Base-by-base conservation (phyloP, 768 basidiomycete genomes). In the Clavulina sp. region DNA sequence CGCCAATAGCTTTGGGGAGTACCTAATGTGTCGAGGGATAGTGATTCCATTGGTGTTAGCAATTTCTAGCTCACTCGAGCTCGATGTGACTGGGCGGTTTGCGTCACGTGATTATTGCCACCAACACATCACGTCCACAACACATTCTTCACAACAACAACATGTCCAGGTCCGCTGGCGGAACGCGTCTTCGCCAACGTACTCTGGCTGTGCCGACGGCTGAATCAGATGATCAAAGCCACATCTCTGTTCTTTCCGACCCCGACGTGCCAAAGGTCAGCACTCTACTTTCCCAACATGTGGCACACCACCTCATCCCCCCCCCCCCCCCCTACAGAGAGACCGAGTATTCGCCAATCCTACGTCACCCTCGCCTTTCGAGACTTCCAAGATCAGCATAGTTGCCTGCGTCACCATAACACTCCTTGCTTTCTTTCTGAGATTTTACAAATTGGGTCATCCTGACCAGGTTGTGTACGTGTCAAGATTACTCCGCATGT, bases 361-460 rank as follows among this genome's bases (percentile, higher is more conserved):
- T 13, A 49, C 48, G 16, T 29, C 31, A 7, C 48, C 48, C 9
- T 30, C 24, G 7, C 48, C 48, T 29, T 49, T 49, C 28, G 48
- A 49, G 32, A 16, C 24, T 16, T 13, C 28, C 7, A 49, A 49
- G 24, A 31, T 49, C 16, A 13, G 13, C 48, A 1, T 33, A 19
- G 50, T 50, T 31, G 31, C 46, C 16, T 52, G 36, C 28, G 5
- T 32, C 28, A 41, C 49, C 5, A 55, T 67, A 31, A 89, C 87
- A 19, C 70, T 75, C 2, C 64, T 87, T 48, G 84, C 88, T 21
- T 86, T 91, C 63, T 78, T 78, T 19, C 62, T 89, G 56, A 80
- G 91, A 31, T 91, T 92, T 69, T 93, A 85, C 73, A 87, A 92
- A 70, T 87, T 93, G 63, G 86, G 81, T 62, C 80, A 86, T 62